Evolutionary conservation across 139 green algal genomes (phyloP).

Genomic region (Coelastrella sp.): DNA sequence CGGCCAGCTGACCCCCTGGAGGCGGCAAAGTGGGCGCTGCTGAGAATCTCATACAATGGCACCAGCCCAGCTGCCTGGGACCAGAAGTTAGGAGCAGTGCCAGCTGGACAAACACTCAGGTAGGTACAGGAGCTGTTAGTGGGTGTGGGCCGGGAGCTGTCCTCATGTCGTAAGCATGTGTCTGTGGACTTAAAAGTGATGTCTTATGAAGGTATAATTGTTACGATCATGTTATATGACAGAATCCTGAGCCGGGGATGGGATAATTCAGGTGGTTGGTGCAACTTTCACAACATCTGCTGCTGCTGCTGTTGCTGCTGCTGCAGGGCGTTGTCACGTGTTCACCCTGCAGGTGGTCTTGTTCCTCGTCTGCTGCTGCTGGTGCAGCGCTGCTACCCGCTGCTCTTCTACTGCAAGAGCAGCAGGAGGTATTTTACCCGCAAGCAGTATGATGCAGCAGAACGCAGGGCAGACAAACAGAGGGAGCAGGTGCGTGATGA

Average conservation of each 20-base stretch:
- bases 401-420: conserved; percentile 36
- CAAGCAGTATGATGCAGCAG: not conserved
- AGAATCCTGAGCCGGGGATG: not conserved
- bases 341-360: conserved; percentile 43
- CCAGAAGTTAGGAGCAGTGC: conserved; percentile 44
- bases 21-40: conserved; percentile 14
- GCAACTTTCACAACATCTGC: not conserved
- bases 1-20: conserved; percentile 57
- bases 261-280: not conserved
- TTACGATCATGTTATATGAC: not conserved
- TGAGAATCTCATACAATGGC: conserved; percentile 64
- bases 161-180: not conserved
- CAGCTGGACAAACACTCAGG: conserved; percentile 46
- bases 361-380: conserved; percentile 52
- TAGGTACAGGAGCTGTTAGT: conserved; percentile 42
- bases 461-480: not conserved
- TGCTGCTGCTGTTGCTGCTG: conserved; percentile 2
- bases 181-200: not conserved
- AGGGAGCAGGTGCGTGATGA: conserved; percentile 21
- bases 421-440: not conserved
- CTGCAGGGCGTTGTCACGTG: conserved; percentile 40
- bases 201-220: not conserved
- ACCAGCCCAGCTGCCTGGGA: conserved; percentile 49
- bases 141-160: not conserved
- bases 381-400: conserved; percentile 46